Percentiles rank a stretch among this genome's conserved stretches.
Conservation (phyloP, 352 stramenopile species). For the Globisporangium radiosum region DNA sequence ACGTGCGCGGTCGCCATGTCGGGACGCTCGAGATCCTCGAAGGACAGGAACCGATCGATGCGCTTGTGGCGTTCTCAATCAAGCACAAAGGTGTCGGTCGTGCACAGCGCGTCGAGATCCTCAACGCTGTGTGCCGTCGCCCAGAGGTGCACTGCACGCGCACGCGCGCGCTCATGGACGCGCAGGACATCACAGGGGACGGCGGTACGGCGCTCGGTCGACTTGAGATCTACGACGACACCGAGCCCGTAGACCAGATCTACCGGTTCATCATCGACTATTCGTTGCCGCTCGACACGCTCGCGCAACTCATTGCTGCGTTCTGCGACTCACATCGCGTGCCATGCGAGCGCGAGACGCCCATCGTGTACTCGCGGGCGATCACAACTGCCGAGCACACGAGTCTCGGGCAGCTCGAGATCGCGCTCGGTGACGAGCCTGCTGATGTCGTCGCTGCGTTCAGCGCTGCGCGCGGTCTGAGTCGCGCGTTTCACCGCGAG, state of each 20-base stretch:
- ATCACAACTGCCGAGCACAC: conserved; percentile 25
- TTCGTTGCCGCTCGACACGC: conserved; percentile 19
- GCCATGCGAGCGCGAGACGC: conserved; percentile 31
- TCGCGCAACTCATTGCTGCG: conserved; percentile 32
- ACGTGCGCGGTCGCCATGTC: conserved; percentile 9
- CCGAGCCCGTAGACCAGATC: conserved; percentile 61
- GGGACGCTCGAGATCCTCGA: conserved; percentile 18
- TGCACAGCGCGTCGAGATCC: conserved; percentile 6
- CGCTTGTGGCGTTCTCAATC: conserved; percentile 18
- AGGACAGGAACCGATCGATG: conserved; percentile 23
- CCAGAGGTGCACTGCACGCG: conserved; percentile 30
- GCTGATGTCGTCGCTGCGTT: conserved; percentile 49
- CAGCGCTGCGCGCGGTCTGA: conserved; percentile 23
- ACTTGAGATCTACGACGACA: conserved; percentile 62
- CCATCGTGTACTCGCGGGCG: conserved; percentile 42
- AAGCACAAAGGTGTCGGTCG: conserved; percentile 9
- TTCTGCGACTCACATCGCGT: conserved; percentile 22
- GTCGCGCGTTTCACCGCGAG: conserved; percentile 32
- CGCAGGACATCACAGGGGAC: conserved; percentile 26
- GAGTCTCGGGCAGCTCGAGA: conserved; percentile 36
- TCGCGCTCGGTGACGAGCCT: conserved; percentile 44
- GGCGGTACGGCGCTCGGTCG: conserved; percentile 21
- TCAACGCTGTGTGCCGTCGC: conserved; percentile 1
- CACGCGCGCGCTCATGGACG: conserved; percentile 31
- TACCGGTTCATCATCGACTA: conserved; percentile 62